Evolutionary conservation across 129 eudicot genomes (phyloP), one percentile per base, ranked within the genome.

Genomic region (Artemisia tridentata): DNA sequence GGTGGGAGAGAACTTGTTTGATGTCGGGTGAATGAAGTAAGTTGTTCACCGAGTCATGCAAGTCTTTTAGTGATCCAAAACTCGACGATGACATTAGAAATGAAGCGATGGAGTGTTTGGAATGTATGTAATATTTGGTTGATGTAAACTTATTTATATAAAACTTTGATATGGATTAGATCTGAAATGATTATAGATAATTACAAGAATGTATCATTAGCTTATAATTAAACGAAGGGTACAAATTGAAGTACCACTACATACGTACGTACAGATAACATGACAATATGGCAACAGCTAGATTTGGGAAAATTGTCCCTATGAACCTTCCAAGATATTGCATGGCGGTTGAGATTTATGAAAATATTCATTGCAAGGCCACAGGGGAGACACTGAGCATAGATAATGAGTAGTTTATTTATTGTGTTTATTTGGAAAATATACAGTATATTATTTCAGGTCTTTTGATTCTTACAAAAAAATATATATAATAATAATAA

Each of bases 41-140:
- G 49, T 86, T 78, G 78, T 92, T 92, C 21, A 86, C 95, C 0
- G 91, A 86, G 73, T 86, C 87, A 62, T 92, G 98, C 47, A 88
- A 67, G 65, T 92, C 87, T 50, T 72, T 63, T 10, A 88, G 80
- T 0, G 92, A 88, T 71, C 59, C 81, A 8, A 87, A 86, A 65
- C 21, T 78, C 8, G 92, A 79, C 10, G 46, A 79, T 2, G 84
- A 65, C 92, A 83, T 81, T 43, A 53, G 25, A 16, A 54, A 15
- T 63, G 64, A 47, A 14, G 27, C 14, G 67, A 46, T 38, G n/a
- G 12, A 65, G 45, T 21, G 54, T 53, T 48, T n/a, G 7, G 52
- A 31, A 68, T 62, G 52, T 65, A n/a, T 29, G 49, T 27, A 20
- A 27, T 63, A 38, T 21, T 63, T 46, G 72, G 34, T 46, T 50